phyloP scores from a whole-genome alignment of 106 monocot species.

The Acanthochlamys bracteata region DNA sequence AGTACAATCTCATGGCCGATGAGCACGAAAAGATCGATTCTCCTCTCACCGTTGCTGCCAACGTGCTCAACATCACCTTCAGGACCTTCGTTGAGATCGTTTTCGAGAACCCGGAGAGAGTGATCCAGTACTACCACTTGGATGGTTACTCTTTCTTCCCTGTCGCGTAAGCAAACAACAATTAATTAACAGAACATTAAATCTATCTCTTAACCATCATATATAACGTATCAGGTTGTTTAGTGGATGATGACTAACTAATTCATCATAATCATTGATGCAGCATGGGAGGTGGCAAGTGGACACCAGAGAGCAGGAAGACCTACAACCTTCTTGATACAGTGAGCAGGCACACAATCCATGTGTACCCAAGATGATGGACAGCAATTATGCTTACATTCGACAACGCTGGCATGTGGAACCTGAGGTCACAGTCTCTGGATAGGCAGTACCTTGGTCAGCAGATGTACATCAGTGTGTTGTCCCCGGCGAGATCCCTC shows the following conservation, averaged over 20 bases:
- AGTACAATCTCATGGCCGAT: slow-evolving; percentile 22
- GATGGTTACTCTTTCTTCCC: slow-evolving; percentile 63
- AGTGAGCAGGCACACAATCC: slow-evolving; percentile 54
- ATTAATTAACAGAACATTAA: not conserved
- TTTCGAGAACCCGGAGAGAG: slow-evolving; percentile 46
- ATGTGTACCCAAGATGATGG: slow-evolving; percentile 59
- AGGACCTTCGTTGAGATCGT: slow-evolving; percentile 51
- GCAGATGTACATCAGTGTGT: slow-evolving; percentile 49
- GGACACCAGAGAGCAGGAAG: slow-evolving; percentile 38
- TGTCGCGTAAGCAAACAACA: slow-evolving; percentile 27
- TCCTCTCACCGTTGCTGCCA: slow-evolving; percentile 6
- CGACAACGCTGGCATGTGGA: slow-evolving; percentile 70
- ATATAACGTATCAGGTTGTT: not conserved
- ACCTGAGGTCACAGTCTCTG: slow-evolving; percentile 38
- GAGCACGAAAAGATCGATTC: slow-evolving; percentile 1
- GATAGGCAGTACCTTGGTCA: slow-evolving; percentile 38
- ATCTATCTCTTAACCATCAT: no score
- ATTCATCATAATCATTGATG: not conserved
- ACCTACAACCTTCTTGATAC: slow-evolving; percentile 51
- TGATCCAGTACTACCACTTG: slow-evolving; percentile 42
- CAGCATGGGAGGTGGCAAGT: slow-evolving; percentile 51
- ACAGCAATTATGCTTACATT: slow-evolving; percentile 51
- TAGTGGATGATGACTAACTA: not conserved
- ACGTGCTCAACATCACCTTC: slow-evolving; percentile 24
- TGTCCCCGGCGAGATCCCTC: slow-evolving; percentile 9